Conservation (phyloP, 352 stramenopile genomes). For the Bremia lactucae region DNA sequence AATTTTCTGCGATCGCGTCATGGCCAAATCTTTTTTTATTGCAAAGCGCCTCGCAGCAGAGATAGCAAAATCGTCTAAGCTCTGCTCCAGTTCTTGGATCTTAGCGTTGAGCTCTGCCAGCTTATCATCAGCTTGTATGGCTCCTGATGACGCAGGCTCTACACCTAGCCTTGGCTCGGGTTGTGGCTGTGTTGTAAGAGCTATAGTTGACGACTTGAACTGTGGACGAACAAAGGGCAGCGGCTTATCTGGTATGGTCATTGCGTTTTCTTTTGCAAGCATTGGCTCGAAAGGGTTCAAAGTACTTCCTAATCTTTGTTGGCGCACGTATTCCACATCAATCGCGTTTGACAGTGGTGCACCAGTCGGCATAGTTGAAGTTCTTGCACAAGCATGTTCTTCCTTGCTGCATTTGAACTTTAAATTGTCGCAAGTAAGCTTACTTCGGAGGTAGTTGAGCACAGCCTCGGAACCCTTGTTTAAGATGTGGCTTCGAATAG, state of each 20-base stretch:
- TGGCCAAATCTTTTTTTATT: constrained; percentile 74
- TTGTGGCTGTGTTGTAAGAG: constrained; percentile 3
- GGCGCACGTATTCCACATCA: not conserved
- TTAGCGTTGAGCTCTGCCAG: constrained; percentile 31
- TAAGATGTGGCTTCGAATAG: constrained; percentile 52
- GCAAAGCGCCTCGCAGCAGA: constrained; percentile 55
- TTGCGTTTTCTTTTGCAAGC: constrained; percentile 17
- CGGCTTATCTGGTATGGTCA: constrained; percentile 11
- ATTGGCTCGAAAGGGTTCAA: constrained; percentile 19
- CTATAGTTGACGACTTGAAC: constrained; percentile 2
- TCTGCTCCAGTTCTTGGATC: constrained; percentile 35
- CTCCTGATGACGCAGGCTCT: not conserved
- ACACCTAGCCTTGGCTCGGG: constrained; percentile 1
- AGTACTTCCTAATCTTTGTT: constrained; percentile 4
- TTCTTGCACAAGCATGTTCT: constrained; percentile 3
- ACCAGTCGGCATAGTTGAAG: constrained; percentile 8
- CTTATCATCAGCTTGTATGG: constrained; percentile 11
- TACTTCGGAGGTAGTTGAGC: constrained; percentile 60
- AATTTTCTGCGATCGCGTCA: constrained; percentile 56
- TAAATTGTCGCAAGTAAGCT: constrained; percentile 24
- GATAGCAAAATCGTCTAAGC: constrained; percentile 60
- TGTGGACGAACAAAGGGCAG: constrained; percentile 3
- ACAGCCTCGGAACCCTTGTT: constrained; percentile 61
- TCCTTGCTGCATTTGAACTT: constrained; percentile 13
- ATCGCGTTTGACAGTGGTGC: constrained; percentile 13